Base-by-base conservation (phyloP, 768 basidiomycete species). In the Rhizopogon salebrosus region DNA sequence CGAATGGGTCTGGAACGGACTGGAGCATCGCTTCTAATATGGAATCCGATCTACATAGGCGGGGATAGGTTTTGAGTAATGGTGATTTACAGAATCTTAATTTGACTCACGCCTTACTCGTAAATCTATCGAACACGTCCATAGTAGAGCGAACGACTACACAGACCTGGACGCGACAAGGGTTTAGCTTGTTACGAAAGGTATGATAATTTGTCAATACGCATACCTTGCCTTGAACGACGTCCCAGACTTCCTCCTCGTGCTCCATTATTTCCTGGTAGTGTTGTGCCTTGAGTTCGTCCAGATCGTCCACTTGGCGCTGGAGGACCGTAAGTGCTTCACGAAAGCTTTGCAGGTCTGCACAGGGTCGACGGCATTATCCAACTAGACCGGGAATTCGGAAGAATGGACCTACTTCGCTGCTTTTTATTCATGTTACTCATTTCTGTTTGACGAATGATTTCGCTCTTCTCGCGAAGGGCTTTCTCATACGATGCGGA, bases 201-300 rank as follows among this genome's bases (percentile, higher is more conserved):
- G 26, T 14, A 20, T 6, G 29, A 29, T 34, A 26, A n/a, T 48
- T 24, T 46, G 20, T 46, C 29, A 23, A 35, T 20, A 51, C 13
- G 35, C 67, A 31, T 58, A 89, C 88, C 76, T 95, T 95, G 57
- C 77, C 82, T 65, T 95, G 84, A 6, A 95, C 91, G 13, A 83
- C 81, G 60, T 94, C 84, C 95, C 95, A 98, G n/a, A 92, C 87
- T 67, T 95, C 86, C 60, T 95, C 92, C 70, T 97, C 94, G 60
- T 94, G 93, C 54, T 91, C 89, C 46, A 93, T 72, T 49, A 95
- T 92, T 60, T 92, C 86, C 57, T 86, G 80, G 62, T 98, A 95
- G 70, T 98, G 92, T 6, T 80, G 76, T 7, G 75, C 80, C 64
- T 95, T 95, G 52, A 98, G 73, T 50, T 82, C 82, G 68, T 98